Base-by-base conservation (phyloP, 108 stramenopile species). In the Cyclostephanos tholiformis region DNA sequence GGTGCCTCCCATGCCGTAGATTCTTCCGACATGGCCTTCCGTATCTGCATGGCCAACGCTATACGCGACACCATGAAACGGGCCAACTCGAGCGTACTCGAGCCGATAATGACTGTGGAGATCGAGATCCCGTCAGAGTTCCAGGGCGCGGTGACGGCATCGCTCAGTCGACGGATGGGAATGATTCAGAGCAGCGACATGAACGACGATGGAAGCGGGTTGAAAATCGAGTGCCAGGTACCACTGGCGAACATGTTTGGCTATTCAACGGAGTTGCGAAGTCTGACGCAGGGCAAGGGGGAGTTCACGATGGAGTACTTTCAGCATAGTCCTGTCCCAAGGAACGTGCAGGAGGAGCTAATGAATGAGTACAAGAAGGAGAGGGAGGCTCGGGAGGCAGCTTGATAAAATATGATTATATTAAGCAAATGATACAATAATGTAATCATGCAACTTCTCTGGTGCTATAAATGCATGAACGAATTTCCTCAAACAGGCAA, bases 231-330 rank as follows among this genome's bases (percentile, higher is more conserved):
- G 25, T 95, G 95, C 16, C 96, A 98, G 63, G 95, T 98, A 32
- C 97, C 97, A 1, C 77, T 98, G 13, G 88, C 92, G 16, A 91
- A 95, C 62, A 96, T 98, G 96, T 98, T 98, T 82, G 98, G 98
- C 2, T 97, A 97, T 73, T 95, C 93, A 6, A 99, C 99, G 17
- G 99, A 98, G 52, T 60, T 99, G 38, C 87, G 99, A 25, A 91
- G 90, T 67, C 67, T 87, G 38, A 99, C 99, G 27, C 99, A 99
- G 82, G 99, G 97, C 23, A 99, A 98, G 79, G 98, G 98, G 36
- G 99, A 98, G 74, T 98, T 99, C 75, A 91, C 95, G 9, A 99
- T 99, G 99, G 99, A 99, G 74, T 99, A 98, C 88, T 84, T 89
- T 38, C 84, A 87, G 56, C 99, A 99, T 80, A 76, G 69, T 19